Base-by-base conservation (phyloP, 257 asterid genomes). In the Lavandula angustifolia region DNA sequence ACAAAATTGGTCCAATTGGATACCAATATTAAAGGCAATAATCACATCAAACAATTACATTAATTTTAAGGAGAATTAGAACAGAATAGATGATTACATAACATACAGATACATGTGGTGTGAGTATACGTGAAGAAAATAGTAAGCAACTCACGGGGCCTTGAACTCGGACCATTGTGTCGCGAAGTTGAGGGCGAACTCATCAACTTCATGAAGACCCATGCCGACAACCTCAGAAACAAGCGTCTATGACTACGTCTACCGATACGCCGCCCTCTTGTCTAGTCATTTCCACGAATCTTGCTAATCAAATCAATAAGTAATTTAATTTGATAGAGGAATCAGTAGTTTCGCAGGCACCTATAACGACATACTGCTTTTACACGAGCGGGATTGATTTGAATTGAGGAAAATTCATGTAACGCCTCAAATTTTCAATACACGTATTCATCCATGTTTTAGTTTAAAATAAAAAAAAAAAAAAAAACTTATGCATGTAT, bases 151-250 rank as follows among this genome's bases (percentile, higher is more conserved):
- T 86, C 62, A 92, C 99, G 9, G 97, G 96, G 81, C 99, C 99
- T 83, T 89, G 96, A 78, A 87, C 87, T 82, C 96, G 76, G 84
- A 92, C 90, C 99, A 92, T 89, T 29, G 90, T 94, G 90, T 94
- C 44, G 97, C 79, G 62, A 87, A 89, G 56, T 79, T 82, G 71
- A 97, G 90, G 40, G 95, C 97, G 64, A 77, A 74, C 73, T 84
- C 95, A 56, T 84, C 96, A 66, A 84, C 86, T 72, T 84, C 95
- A 16, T 88, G 89, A 43, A 89, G 80, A 69, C 94, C 90, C 97
- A 85, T 91, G 47, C 51, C 70, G 78, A 60, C 33, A 43, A 64
- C 34, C 56, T 44, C 37, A 43, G 63, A 61, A 52, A 68, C 49
- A 54, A 62, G 70, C 48, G 58, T 60, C 74, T 64, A 46, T 52